Base-by-base conservation (phyloP, 2,329 filamentous ascomycete genomes). In the Curvularia spicifera region DNA sequence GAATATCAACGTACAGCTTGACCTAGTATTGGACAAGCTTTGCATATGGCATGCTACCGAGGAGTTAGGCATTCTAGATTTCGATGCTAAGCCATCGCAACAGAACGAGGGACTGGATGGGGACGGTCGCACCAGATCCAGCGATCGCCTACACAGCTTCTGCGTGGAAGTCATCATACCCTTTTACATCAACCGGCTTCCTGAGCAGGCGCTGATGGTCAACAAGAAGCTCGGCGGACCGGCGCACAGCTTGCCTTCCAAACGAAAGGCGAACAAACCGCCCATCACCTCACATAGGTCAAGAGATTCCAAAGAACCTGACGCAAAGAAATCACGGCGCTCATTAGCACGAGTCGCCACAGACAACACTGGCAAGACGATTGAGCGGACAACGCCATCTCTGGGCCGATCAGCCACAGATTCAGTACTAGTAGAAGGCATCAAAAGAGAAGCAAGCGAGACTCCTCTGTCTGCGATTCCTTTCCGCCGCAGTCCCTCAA, bases 11-110 rank as follows among this genome's bases (percentile, higher is more conserved):
- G 78, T 87, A 7, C 81, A 91, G 20, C 80, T 93, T 4, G 91
- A 94, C 69, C 81, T 92, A 0, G 85, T 93, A 51, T 85, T 91
- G 7, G 91, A 95, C 74, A 87, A 89, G 46, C 79, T 95, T 24
- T 91, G 89, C 68, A 95, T 95, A 59, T 94, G 91, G 91, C 89
- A 93, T 71, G 91, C 90, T 3, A 88, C 91, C 7, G 86, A 87
- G 35, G 78, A 86, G 22, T 85, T 89, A 62, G 84, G 74, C 5
- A 72, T 75, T 9, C 28, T 77, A 2, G 70, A 74, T 35, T 76
- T 76, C 44, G 72, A 76, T 37, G 51, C 65, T 12, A 72, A 70
- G 49, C 53, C 64, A 28, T 60, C 67, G 6, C 67, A 70, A 15
- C 65, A 68, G 52, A 62, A 63, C 10, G 61, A 69, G 54, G 53